Conservation (phyloP, 495 filamentous ascomycete genomes). For the Lasiosphaeria ovina region DNA sequence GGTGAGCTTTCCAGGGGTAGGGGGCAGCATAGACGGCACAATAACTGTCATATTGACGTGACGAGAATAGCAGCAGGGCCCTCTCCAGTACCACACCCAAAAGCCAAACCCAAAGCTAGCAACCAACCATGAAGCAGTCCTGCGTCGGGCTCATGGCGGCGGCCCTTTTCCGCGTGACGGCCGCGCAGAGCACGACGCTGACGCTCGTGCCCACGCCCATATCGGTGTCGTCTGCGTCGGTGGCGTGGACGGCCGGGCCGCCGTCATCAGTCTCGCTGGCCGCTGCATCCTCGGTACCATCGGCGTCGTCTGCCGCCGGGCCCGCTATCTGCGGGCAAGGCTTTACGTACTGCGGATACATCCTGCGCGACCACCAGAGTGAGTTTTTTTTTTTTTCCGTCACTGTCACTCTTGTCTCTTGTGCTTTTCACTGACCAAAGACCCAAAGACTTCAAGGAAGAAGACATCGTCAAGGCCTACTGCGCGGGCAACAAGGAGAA, state of each 20-base stretch:
- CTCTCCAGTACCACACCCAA: no score
- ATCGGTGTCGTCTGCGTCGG: neutral
- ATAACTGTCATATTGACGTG: no score
- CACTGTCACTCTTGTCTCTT: neutral
- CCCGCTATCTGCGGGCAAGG: slow-evolving; percentile 39
- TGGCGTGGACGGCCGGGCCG: slow-evolving; percentile 8
- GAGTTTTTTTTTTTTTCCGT: slow-evolving; percentile 2
- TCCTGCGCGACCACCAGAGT: slow-evolving; percentile 42
- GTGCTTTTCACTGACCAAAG: neutral
- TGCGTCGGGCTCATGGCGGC: slow-evolving; percentile 1
- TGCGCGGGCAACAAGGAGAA: slow-evolving; percentile 37
- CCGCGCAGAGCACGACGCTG: slow-evolving; percentile 12
- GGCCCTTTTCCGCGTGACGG: slow-evolving; percentile 12
- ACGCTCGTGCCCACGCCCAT: neutral
- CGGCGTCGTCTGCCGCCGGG: slow-evolving; percentile 11
- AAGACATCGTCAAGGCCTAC: slow-evolving; percentile 42
- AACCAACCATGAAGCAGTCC: slow-evolving; percentile 4
- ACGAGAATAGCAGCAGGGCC: no score
- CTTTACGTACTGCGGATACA: slow-evolving; percentile 47
- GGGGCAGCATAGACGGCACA: no score
- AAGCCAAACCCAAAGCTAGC: neutral
- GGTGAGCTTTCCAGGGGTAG: no score
- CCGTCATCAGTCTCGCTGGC: slow-evolving; percentile 6
- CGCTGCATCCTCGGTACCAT: slow-evolving; percentile 12
- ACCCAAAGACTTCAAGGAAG: slow-evolving; percentile 32